These are phyloP conservation scores for Mortierella sp. DNA, from an alignment of 371 early-diverging fungal species.

Conservation along the genomic window DNA sequence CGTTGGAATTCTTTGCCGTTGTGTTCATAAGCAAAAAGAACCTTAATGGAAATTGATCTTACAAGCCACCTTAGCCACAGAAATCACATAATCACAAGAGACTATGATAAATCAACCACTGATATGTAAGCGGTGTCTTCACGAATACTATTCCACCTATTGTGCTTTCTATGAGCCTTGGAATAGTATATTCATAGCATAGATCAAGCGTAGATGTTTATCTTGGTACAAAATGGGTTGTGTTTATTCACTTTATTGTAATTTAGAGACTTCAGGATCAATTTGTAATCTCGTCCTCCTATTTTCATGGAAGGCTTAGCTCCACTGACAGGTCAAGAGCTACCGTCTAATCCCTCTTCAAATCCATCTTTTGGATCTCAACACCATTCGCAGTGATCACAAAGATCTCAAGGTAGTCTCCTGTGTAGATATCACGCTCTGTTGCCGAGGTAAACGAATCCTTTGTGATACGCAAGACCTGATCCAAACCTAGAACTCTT, in stretches of 20 bases:
- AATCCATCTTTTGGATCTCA: conserved; percentile 73
- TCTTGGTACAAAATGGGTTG: background rate
- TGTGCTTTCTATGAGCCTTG: too few relatives aligned
- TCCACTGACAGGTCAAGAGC: background rate
- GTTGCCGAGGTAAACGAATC: conserved; percentile 99
- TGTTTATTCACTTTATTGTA: background rate
- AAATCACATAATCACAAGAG: conserved; percentile 1
- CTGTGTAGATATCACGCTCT: conserved; percentile 99
- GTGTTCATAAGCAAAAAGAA: background rate
- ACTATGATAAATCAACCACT: background rate
- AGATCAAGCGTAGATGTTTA: too few relatives aligned
- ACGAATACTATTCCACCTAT: too few relatives aligned
- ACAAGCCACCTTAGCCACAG: conserved; percentile 8
- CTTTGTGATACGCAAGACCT: conserved; percentile 86
- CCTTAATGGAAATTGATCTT: background rate
- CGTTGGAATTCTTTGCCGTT: background rate
- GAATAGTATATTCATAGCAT: too few relatives aligned
- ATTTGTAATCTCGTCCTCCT: background rate
- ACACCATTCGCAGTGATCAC: conserved; percentile 89
- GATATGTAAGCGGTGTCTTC: conserved; percentile 1
- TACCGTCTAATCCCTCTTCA: conserved; percentile 83
- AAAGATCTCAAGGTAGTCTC: conserved; percentile 97
- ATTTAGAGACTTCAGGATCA: background rate
- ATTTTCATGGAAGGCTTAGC: background rate
- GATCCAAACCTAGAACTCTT: conserved; percentile 68